Evolutionary conservation across 1,284 basidiomycete species (phyloP), one percentile per base, ranked within the genome.

Genomic region (Inonotus obliquus): DNA sequence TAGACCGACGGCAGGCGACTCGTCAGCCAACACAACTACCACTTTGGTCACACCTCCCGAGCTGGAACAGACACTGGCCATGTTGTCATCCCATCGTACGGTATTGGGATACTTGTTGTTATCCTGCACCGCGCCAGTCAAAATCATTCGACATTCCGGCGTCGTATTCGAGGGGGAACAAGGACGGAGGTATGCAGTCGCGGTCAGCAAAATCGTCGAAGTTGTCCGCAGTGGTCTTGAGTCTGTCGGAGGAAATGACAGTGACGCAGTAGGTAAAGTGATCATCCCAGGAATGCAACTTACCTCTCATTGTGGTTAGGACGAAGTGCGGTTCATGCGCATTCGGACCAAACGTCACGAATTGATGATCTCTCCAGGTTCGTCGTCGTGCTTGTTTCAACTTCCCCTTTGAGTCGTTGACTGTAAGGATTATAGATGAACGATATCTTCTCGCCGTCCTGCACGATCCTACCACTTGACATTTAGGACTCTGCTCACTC

Each of bases 301-400:
- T 38, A 45, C 38, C 54, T 35, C 17, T 44, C 29, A 41, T 32
- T 57, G 32, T 37, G 32, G 66, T 32, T 63, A 96, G 93, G 94
- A 96, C 71, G 89, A 92, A 58, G 79, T 96, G 57, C 82, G 85
- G 62, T 94, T 97, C 70, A 85, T 97, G 82, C 80, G 94, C 57
- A 94, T 97, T 74, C 83, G 95, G 55, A 96, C 94, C 58, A 92
- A 86, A 71, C 82, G 89, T 61, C 94, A 97, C 72, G 95, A 97
- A 71, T 79, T 97, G 62, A 92, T 97, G 85, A 94, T 97, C 65
- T 94, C 94, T 2, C 94, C 94, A 63, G 91, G 94, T 94, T 63
- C 49, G 85, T 77, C 38, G 44, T 13, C 55, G 37, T 52, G 41
- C n/a, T 3, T 41, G 17, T 47, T 25, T 47, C 27, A 45, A 13